Conservation (phyloP, 2,329 filamentous ascomycete species). For the Botrytis elliptica region DNA sequence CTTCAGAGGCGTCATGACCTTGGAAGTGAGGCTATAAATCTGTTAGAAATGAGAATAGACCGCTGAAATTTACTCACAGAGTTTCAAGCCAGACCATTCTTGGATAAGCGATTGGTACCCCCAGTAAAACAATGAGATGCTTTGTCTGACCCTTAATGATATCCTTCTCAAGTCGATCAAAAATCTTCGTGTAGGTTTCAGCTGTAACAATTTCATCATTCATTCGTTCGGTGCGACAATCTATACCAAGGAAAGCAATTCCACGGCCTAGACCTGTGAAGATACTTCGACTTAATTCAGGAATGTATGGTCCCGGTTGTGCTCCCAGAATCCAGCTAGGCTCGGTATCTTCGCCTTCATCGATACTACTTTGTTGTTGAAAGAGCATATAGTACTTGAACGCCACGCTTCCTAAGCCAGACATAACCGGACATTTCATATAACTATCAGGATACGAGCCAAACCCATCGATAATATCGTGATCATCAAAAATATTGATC, state of each 20-base stretch:
- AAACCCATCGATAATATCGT: slow-evolving; percentile 88
- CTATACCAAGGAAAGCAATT: slow-evolving; percentile 79
- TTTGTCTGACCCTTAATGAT: slow-evolving; percentile 81
- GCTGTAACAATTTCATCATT: slow-evolving; percentile 77
- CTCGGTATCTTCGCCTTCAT: slow-evolving; percentile 79
- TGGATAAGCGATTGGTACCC: slow-evolving; percentile 81
- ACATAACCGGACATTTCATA: slow-evolving; percentile 87
- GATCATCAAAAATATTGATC: slow-evolving; percentile 98
- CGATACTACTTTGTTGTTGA: slow-evolving; percentile 85
- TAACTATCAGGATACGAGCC: slow-evolving; percentile 91
- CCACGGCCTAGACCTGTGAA: slow-evolving; percentile 81
- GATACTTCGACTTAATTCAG: slow-evolving; percentile 77
- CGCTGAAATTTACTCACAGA: slow-evolving; percentile 49
- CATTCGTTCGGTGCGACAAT: slow-evolving; percentile 87
- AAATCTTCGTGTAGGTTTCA: slow-evolving; percentile 80
- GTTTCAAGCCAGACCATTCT: slow-evolving; percentile 72
- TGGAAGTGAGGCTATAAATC: slow-evolving; percentile 68
- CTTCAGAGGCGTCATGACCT: slow-evolving; percentile 84
- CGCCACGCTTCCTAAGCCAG: slow-evolving; percentile 82
- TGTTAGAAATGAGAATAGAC: slow-evolving; percentile 31
- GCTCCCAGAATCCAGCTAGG: slow-evolving; percentile 87
- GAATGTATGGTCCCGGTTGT: slow-evolving; percentile 83
- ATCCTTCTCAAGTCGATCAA: slow-evolving; percentile 80
- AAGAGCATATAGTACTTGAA: slow-evolving; percentile 99
- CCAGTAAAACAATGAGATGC: slow-evolving; percentile 83